Percentiles rank a stretch among this genome's conserved stretches.
These are phyloP conservation scores for Heliocybe sulcata DNA, from an alignment of 1,284 basidiomycete species.

Conservation along the genomic window DNA sequence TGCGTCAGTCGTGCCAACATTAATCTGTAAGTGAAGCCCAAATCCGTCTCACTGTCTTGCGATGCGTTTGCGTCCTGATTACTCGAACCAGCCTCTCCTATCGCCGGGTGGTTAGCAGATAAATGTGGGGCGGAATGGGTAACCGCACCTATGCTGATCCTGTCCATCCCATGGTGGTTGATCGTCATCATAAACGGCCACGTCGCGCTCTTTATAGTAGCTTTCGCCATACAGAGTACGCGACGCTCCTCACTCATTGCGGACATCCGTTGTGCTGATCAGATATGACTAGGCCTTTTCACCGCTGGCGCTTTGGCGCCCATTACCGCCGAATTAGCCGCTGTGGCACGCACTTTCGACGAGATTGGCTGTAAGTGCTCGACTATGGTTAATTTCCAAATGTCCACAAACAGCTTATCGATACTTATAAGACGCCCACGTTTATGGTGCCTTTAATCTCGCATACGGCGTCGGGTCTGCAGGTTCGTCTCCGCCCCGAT, in stretches of 20 bases:
- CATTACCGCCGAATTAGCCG: conserved; percentile 56
- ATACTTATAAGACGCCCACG: conserved; percentile 44
- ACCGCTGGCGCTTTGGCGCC: conserved; percentile 49
- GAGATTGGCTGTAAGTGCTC: conserved; percentile 58
- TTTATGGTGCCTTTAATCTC: conserved; percentile 63
- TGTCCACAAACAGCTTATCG: background rate
- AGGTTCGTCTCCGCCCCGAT: conserved; percentile 20
- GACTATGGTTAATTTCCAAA: background rate
- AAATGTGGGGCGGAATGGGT: conserved; percentile 55
- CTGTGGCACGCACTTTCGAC: conserved; percentile 41
- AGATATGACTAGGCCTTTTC: conserved; percentile 43
- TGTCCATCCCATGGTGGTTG: conserved; percentile 63
- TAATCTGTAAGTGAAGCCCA: conserved; percentile 42
- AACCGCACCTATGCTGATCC: conserved; percentile 37
- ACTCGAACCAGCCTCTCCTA: conserved; percentile 40
- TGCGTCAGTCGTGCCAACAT: conserved; percentile 59
- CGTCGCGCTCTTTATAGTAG: conserved; percentile 54
- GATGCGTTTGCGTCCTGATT: background rate
- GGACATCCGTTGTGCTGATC: background rate
- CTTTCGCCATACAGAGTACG: conserved; percentile 53
- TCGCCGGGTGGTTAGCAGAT: conserved; percentile 60
- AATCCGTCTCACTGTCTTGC: background rate
- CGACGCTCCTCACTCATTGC: conserved; percentile 12
- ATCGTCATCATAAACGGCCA: conserved; percentile 44
- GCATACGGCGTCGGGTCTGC: conserved; percentile 58